Conservation (phyloP, 306 rosid species). For the Lupinus albus region DNA sequence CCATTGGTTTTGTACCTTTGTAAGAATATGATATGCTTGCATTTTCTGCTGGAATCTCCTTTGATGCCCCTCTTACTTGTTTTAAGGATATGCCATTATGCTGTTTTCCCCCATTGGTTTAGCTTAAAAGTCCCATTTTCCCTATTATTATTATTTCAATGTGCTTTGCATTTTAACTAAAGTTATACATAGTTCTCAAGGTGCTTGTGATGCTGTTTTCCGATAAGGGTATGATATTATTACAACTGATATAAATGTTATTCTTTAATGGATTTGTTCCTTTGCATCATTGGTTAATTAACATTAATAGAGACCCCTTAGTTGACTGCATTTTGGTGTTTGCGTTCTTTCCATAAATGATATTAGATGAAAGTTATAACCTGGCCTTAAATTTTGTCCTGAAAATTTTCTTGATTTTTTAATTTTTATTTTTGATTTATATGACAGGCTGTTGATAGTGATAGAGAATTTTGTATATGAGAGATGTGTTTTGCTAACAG, state of each 20-base stretch:
- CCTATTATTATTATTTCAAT: too few species aligned
- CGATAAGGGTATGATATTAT: too few species aligned
- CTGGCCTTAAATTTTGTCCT: conserved; percentile 10
- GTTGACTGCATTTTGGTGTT: conserved; percentile 10
- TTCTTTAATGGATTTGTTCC: background rate
- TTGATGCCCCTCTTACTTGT: too few species aligned
- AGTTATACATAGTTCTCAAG: too few species aligned
- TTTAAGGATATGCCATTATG: too few species aligned
- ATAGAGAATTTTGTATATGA: conserved; percentile 17
- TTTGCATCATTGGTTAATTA: conserved; percentile 9
- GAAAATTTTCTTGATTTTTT: background rate
- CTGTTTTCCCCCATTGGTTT: too few species aligned
- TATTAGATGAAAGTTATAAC: conserved; percentile 22
- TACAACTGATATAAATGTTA: background rate
- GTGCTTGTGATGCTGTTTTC: too few species aligned
- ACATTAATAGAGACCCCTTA: conserved; percentile 11
- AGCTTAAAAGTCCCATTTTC: too few species aligned
- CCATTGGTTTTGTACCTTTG: conserved; percentile 39
- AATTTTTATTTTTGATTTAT: conserved; percentile 37
- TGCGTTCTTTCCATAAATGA: conserved; percentile 4
- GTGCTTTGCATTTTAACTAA: too few species aligned
- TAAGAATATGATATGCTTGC: conserved; percentile 17
- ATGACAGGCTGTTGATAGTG: conserved; percentile 33
- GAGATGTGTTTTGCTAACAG: background rate
- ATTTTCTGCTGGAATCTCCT: conserved; percentile 19